Percentiles rank a stretch among this genome's conserved stretches.
Conservation (phyloP, 2,329 filamentous ascomycete genomes). For the Fusarium sp. region DNA sequence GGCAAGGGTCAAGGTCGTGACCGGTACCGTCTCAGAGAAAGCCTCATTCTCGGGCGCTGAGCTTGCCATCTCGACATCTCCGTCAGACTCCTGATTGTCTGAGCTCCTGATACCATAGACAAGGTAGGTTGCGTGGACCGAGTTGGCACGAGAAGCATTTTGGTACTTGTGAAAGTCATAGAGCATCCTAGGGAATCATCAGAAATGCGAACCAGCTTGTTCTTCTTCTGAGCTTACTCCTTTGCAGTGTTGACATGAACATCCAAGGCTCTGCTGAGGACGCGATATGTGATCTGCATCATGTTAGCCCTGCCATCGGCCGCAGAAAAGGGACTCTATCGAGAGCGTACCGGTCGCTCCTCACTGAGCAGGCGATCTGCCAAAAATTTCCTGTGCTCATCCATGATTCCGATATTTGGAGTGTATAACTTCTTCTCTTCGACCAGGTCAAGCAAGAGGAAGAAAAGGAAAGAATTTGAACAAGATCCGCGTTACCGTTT, state of each 20-base stretch:
- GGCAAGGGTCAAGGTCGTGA: conserved; percentile 73
- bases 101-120: conserved; percentile 75
- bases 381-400: conserved; percentile 77
- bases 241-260: conserved; percentile 91
- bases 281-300: conserved; percentile 84
- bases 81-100: conserved; percentile 58
- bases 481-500: conserved; percentile 1
- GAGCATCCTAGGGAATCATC: conserved; percentile 74
- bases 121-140: conserved; percentile 93
- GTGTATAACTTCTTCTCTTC: not conserved
- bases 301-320: conserved; percentile 15
- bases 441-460: not conserved
- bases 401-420: conserved; percentile 53
- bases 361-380: conserved; percentile 82
- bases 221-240: conserved; percentile 67
- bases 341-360: conserved; percentile 71
- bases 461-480: not conserved
- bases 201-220: conserved; percentile 21
- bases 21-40: conserved; percentile 62
- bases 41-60: conserved; percentile 66
- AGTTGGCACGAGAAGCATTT: conserved; percentile 82
- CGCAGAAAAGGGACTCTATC: not conserved
- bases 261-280: conserved; percentile 83
- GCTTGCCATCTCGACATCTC: conserved; percentile 77
- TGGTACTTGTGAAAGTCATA: conserved; percentile 87